Evolutionary conservation across 2,329 filamentous ascomycete genomes (phyloP).

Genomic region (Calonectria naviculata): DNA sequence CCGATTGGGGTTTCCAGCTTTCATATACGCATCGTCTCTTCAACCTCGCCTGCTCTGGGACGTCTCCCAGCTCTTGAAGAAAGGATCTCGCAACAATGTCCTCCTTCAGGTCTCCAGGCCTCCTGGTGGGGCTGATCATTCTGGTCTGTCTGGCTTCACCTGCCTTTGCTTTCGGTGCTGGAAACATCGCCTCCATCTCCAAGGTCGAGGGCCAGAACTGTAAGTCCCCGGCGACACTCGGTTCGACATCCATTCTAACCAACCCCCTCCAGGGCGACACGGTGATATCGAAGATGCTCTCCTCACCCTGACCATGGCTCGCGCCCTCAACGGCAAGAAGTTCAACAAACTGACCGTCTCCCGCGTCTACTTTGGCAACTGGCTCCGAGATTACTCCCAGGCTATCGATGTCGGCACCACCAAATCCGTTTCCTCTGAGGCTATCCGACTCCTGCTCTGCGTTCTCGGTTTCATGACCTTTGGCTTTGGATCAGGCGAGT

Average conservation of each 20-base stretch:
- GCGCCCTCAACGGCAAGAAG: conserved; percentile 73
- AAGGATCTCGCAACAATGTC: conserved; percentile 53
- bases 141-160: conserved; percentile 76
- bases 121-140: conserved; percentile 67
- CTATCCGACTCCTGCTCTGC: conserved; percentile 89
- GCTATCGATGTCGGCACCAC: conserved; percentile 93
- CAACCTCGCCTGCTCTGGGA: conserved; percentile 18
- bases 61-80: conserved; percentile 31
- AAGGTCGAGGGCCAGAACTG: conserved; percentile 88
- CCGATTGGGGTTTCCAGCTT: conserved; percentile 32
- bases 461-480: conserved; percentile 91
- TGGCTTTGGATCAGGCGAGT: conserved; percentile 86
- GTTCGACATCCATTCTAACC: neutral
- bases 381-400: conserved; percentile 93
- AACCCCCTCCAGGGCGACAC: conserved; percentile 72
- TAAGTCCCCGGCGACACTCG: conserved; percentile 48
- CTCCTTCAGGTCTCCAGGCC: conserved; percentile 58
- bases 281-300: conserved; percentile 94
- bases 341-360: conserved; percentile 91
- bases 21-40: conserved; percentile 18
- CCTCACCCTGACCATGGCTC: conserved; percentile 73
- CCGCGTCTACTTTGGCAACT: conserved; percentile 95
- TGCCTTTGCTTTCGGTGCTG: conserved; percentile 84
- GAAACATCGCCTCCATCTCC: conserved; percentile 86
- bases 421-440: conserved; percentile 90